These are phyloP conservation scores for Salvia rosmarinus DNA, from an alignment of 257 asterid species.

Conservation along the genomic window DNA sequence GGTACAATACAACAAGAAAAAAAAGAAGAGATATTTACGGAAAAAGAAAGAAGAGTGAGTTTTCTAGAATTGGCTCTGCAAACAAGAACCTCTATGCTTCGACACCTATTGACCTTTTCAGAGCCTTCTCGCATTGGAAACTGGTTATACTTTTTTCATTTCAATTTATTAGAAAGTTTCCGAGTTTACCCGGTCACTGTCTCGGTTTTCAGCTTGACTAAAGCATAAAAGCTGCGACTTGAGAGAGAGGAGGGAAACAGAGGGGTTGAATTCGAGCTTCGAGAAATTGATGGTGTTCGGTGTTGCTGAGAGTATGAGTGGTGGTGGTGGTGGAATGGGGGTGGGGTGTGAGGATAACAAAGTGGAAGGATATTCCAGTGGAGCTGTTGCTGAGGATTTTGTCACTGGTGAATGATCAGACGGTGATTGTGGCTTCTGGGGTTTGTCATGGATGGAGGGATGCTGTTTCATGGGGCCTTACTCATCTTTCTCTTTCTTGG, in stretches of 20 bases:
- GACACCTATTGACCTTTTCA: slow-evolving; percentile 39
- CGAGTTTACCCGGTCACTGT: slow-evolving; percentile 30
- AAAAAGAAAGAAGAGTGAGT: background rate
- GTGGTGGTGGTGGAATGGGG: slow-evolving; percentile 43
- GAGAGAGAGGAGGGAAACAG: slow-evolving; percentile 42
- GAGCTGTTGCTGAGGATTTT: slow-evolving; percentile 84
- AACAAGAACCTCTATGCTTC: slow-evolving; percentile 11
- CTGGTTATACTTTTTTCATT: background rate
- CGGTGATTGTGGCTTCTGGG: slow-evolving; percentile 90
- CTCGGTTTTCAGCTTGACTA: slow-evolving; percentile 27
- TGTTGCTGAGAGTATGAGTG: slow-evolving; percentile 27
- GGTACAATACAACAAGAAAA: background rate
- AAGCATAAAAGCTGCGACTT: slow-evolving; percentile 32
- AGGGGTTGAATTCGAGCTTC: slow-evolving; percentile 60
- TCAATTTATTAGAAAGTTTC: background rate
- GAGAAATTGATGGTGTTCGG: slow-evolving; percentile 69
- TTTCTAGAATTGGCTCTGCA: slow-evolving; percentile 33
- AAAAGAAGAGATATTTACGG: slow-evolving; percentile 17
- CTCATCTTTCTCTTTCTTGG: slow-evolving; percentile 86
- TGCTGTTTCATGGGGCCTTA: slow-evolving; percentile 81
- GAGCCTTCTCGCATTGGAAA: slow-evolving; percentile 31
- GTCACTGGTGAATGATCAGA: slow-evolving; percentile 80
- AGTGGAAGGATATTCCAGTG: slow-evolving; percentile 94
- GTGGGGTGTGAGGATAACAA: slow-evolving; percentile 56
- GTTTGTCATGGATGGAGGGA: slow-evolving; percentile 98